Evolutionary conservation across 352 stramenopile species (phyloP), one percentile per base, ranked within the genome.

Genomic region (Pythium folliculosum): DNA sequence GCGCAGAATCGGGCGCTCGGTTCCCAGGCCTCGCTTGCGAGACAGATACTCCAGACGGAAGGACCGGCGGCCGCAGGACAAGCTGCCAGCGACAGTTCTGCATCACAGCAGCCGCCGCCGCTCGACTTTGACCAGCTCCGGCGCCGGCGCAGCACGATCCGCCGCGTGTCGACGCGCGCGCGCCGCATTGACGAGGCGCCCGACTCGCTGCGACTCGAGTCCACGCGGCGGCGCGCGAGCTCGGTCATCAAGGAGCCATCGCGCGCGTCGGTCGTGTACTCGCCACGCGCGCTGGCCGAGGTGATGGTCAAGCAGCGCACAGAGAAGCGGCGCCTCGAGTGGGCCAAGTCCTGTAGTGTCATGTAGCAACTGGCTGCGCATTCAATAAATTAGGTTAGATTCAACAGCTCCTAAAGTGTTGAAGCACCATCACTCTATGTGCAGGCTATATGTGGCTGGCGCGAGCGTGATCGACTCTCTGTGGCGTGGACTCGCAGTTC

Each of bases 141-240:
- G 40, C 38, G 25, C 5, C 19, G 3, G 19, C 56, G 43, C 23
- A 43, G 30, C 32, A 30, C 37, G 40, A 37, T 65, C 27, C 58
- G 58, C 16, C 58, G 58, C 7, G 16, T 23, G 45, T 65, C 58
- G 45, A 49, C 30, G 16, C 17, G n/a, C 12, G 17, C 17, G 13
- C 58, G 58, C 30, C 49, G 32, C 9, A n/a, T 65, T 6, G 58
- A 65, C 5, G 48, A 65, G 17, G 58, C 48, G 30, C 30, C 45
- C 45, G 58, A 65, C 58, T 65, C 58, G 47, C 44, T 65, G 47
- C 58, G 58, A 9, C 47, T 65, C 30, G 45, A 65, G 22, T 53
- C 43, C 19, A 55, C 43, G 43, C 44, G 57, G 43, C 57, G 57
- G n/a, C 57, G 57, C 43, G 37, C n/a, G 19, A 63, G 35, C 27